Evolutionary conservation across 2,329 filamentous ascomycete genomes (phyloP).

Genomic region (Aspergillus flavus): DNA sequence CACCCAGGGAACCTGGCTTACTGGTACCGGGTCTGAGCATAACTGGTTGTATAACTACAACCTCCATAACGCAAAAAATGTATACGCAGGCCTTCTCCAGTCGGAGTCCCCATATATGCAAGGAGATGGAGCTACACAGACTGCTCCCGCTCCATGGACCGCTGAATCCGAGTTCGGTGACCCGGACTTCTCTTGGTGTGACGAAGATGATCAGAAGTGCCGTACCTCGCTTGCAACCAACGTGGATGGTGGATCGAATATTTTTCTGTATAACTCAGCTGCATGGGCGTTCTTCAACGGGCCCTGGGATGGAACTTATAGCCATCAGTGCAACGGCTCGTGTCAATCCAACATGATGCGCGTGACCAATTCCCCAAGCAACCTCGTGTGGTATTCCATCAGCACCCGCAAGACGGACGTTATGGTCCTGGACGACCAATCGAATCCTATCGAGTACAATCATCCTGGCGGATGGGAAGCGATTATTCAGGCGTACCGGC

Average conservation of each 20-base stretch:
- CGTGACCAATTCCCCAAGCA: slow-evolving; percentile 28
- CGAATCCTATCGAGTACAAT: slow-evolving; percentile 26
- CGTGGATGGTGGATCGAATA: slow-evolving; percentile 32
- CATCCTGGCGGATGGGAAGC: slow-evolving; percentile 36
- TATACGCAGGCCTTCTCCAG: slow-evolving; percentile 44
- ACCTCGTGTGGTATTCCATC: slow-evolving; percentile 37
- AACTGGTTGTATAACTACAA: slow-evolving; percentile 53
- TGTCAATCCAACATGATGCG: slow-evolving; percentile 39
- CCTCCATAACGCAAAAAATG: slow-evolving; percentile 44
- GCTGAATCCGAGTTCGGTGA: slow-evolving; percentile 27
- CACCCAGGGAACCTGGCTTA: slow-evolving; percentile 47
- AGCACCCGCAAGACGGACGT: slow-evolving; percentile 32
- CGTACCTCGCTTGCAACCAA: slow-evolving; percentile 33
- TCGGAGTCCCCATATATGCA: slow-evolving; percentile 41
- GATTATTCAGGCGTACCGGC: slow-evolving; percentile 31
- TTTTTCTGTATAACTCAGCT: slow-evolving; percentile 36
- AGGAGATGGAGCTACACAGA: slow-evolving; percentile 28
- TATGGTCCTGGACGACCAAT: slow-evolving; percentile 33
- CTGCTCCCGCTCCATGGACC: slow-evolving; percentile 34
- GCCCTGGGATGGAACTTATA: slow-evolving; percentile 30
- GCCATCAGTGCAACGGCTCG: slow-evolving; percentile 31
- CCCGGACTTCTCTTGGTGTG: slow-evolving; percentile 37
- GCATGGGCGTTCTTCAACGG: slow-evolving; percentile 40
- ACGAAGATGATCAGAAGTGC: slow-evolving; percentile 29
- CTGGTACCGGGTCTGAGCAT: slow-evolving; percentile 52